Base-by-base conservation (phyloP, 805 yeast species). In the Grigorovia humatica region DNA sequence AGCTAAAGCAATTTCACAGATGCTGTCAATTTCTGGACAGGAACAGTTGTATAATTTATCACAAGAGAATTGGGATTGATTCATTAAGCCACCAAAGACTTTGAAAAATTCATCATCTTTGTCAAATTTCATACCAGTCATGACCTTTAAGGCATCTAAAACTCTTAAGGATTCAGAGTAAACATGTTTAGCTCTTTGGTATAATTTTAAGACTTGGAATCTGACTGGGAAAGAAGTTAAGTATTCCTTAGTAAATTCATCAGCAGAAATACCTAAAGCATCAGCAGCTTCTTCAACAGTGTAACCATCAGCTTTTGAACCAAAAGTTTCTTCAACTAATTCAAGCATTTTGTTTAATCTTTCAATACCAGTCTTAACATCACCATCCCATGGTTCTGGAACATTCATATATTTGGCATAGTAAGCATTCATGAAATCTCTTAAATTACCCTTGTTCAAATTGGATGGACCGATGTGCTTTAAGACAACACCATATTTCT, bases 91-190 rank as follows among this genome's bases (percentile, higher is more conserved):
- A 15, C 88, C 89, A 52, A 82, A 74, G 2, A 65, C 59, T 6
- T 48, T 43, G 47, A 74, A 67, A 55, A 77, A 77, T 4, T 64
- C 59, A 9, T 63, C 69, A 11, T 61, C 65, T 13, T 51, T 46
- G 19, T 46, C 52, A 40, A 54, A 55, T 4, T 47, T 48, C 11
- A 54, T 47, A 17, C 52, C 54, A 38, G 69, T 57, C 58, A 81
- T 67, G 29, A 76, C 59, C 41, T 70, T 63, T 43, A 79, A 65
- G 42, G 78, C 77, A 55, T 75, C 66, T 51, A 80, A 65, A 9
- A 82, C 88, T 48, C 85, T 74, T 53, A 74, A 63, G 2, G 86
- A 71, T 58, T 83, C 89, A 7, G 74, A 67, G 57, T 71, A 82
- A 2, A 83, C 87, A 58, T 83, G 89, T 51, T 72, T 72, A 15